Percentiles rank a stretch among this genome's conserved stretches.
Conservation (phyloP, 257 asterid species). For the Solanum megistacrolobum region DNA sequence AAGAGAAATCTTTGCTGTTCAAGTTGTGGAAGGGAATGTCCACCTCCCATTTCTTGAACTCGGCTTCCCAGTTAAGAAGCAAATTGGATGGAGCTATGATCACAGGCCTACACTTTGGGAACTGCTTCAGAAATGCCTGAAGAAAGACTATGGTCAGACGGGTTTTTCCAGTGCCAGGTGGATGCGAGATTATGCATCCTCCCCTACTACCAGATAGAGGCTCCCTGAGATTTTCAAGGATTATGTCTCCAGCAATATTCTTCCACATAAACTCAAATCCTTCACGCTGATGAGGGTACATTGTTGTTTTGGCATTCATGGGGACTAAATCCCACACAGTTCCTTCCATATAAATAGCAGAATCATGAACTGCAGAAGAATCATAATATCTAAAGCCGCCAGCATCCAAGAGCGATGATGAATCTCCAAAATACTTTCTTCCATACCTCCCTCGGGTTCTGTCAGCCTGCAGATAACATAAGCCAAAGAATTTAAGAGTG, state of each 20-base stretch:
- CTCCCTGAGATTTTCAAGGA: slow-evolving; percentile 22
- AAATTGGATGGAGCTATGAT: slow-evolving; percentile 68
- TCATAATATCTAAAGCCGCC: slow-evolving; percentile 7
- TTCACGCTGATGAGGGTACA: slow-evolving; percentile 58
- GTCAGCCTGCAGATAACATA: slow-evolving; percentile 10
- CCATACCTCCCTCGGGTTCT: slow-evolving; percentile 9
- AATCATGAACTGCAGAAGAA: neutral
- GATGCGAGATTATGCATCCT: slow-evolving; percentile 81
- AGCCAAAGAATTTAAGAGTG: neutral
- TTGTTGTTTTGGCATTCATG: slow-evolving; percentile 5
- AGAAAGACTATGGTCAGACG: slow-evolving; percentile 55
- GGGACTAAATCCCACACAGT: slow-evolving; percentile 56
- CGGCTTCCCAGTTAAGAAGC: slow-evolving; percentile 67
- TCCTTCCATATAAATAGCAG: slow-evolving; percentile 9
- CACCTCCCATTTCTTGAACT: slow-evolving; percentile 46
- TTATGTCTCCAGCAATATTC: slow-evolving; percentile 52
- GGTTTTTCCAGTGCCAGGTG: slow-evolving; percentile 84
- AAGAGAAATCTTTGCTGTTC: slow-evolving; percentile 26
- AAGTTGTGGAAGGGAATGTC: slow-evolving; percentile 49
- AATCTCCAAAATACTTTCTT: neutral
- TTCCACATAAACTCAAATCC: slow-evolving; percentile 68
- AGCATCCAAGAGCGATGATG: neutral
- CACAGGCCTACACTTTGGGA: slow-evolving; percentile 48
- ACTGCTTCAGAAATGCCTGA: slow-evolving; percentile 41
- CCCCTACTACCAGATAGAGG: slow-evolving; percentile 23